Conservation (phyloP, 2,329 filamentous ascomycete genomes). For the Cercospora beticola region DNA sequence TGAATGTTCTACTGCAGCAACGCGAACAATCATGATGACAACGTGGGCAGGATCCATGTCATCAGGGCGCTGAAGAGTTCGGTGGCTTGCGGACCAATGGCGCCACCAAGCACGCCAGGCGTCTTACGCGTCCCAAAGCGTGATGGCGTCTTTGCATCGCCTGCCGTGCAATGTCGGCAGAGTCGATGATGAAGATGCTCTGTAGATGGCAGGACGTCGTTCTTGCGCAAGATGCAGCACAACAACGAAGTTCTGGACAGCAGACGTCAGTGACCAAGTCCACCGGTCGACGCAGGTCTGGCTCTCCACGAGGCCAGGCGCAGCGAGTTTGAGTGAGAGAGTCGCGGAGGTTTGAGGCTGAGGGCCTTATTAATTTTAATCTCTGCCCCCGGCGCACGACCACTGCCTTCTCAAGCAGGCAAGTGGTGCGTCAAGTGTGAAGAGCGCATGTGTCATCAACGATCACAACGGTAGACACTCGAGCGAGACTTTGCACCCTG, state of each 20-base stretch:
- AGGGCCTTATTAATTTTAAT: conserved; percentile 3
- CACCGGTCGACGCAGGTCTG: neutral
- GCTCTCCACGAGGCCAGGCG: too few relatives aligned
- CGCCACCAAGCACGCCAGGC: neutral
- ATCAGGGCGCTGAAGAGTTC: conserved; percentile 2
- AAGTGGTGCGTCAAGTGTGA: neutral
- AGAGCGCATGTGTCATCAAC: too few relatives aligned
- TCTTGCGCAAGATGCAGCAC: neutral
- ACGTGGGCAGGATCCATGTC: neutral
- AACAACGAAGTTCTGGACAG: neutral
- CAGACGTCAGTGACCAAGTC: neutral
- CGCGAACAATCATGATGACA: neutral
- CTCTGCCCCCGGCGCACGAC: neutral
- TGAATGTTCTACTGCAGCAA: neutral
- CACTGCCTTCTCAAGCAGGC: neutral
- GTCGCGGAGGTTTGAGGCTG: neutral
- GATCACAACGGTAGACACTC: too few relatives aligned
- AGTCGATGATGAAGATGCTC: too few relatives aligned
- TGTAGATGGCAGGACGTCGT: neutral
- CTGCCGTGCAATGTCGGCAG: too few relatives aligned
- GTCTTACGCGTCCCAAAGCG: conserved; percentile 3
- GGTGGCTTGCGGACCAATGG: conserved; percentile 5
- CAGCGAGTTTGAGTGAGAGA: neutral
- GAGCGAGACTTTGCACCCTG: too few relatives aligned
- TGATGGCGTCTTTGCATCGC: neutral